Evolutionary conservation across 768 basidiomycete species (phyloP), one percentile per base, ranked within the genome.

Genomic region (Leccinum pellstonianum): DNA sequence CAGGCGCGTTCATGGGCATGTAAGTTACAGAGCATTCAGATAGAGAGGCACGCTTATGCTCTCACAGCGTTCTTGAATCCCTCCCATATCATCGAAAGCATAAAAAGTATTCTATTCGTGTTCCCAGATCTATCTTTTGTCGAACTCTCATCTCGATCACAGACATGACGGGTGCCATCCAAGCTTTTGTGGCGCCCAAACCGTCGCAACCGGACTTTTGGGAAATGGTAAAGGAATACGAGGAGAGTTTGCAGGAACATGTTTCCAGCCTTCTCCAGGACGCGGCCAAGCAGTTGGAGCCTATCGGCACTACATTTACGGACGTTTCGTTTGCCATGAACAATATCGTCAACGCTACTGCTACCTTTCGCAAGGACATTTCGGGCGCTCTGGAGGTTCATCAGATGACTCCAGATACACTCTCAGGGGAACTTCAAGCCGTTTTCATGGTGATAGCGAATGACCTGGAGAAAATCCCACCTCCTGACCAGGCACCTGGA

Each of bases 361-460:
- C 66, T 21, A 46, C 48, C 4, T 63, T 68, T 47, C 66, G 63
- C 15, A 5, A 47, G 7, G 19, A 21, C 27, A 65, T 68, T 7
- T 11, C 55, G 14, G 57, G 25, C 9, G 41, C 50, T 19, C 12
- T 68, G 25, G 60, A 62, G 21, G 43, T 50, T 7, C 66, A 43
- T 3, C 1, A 59, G 2, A 23, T 62, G 7, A 52, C 66, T 1
- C 29, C 60, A 1, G 66, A 65, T 25, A 4, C 25, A 0, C 25
- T 67, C 43, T 53, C 61, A 0, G 2, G 23, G 10, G 61, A 68
- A 8, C 60, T 65, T 3, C 60, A 65, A 23, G 5, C 4, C 0
- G 27, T 63, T 3, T 68, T 62, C 17, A 54, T 49, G 59, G 17
- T 0, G n/a, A 46, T 57, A 6, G 47, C 37, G 10, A 9, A 47